Conservation (phyloP, 2,329 filamentous ascomycete species). For the Cladosporium sp. region DNA sequence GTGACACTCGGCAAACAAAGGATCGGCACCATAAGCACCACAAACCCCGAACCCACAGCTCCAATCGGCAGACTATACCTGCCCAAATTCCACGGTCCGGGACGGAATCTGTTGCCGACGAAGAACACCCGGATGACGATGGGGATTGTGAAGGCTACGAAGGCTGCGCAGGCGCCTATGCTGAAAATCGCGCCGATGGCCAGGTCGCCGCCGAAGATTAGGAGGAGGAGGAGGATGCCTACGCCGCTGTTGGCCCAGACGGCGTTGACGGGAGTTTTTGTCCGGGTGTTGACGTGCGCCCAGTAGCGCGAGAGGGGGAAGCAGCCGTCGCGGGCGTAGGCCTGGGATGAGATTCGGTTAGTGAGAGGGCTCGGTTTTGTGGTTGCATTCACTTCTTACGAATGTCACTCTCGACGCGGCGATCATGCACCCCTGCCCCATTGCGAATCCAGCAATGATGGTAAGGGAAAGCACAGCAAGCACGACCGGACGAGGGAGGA, state of each 20-base stretch:
- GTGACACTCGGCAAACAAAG: constrained; percentile 59
- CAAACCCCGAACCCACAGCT: constrained; percentile 53
- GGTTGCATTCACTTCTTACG: not conserved
- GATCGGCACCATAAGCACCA: constrained; percentile 63
- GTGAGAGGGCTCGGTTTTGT: constrained; percentile 22
- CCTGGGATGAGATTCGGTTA: constrained; percentile 46
- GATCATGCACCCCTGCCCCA: constrained; percentile 71
- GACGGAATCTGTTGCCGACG: constrained; percentile 59
- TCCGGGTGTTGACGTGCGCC: constrained; percentile 56
- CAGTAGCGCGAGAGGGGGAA: constrained; percentile 58
- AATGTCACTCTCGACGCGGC: constrained; percentile 38
- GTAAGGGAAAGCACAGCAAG: constrained; percentile 61
- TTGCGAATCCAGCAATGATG: constrained; percentile 64
- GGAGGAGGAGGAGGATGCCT: constrained; percentile 55
- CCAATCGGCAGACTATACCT: constrained; percentile 55
- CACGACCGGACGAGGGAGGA: constrained; percentile 56
- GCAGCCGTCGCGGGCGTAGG: constrained; percentile 68
- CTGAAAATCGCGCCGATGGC: constrained; percentile 65
- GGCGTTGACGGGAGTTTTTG: constrained; percentile 64
- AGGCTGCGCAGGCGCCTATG: constrained; percentile 64
- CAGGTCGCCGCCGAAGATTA: constrained; percentile 60
- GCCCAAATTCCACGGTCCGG: constrained; percentile 65
- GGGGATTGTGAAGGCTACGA: constrained; percentile 56
- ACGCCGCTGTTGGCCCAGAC: constrained; percentile 62
- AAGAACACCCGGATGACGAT: constrained; percentile 56